phyloP scores from a whole-genome alignment of 495 filamentous ascomycete genomes.

The Penicillium cataractarum region DNA sequence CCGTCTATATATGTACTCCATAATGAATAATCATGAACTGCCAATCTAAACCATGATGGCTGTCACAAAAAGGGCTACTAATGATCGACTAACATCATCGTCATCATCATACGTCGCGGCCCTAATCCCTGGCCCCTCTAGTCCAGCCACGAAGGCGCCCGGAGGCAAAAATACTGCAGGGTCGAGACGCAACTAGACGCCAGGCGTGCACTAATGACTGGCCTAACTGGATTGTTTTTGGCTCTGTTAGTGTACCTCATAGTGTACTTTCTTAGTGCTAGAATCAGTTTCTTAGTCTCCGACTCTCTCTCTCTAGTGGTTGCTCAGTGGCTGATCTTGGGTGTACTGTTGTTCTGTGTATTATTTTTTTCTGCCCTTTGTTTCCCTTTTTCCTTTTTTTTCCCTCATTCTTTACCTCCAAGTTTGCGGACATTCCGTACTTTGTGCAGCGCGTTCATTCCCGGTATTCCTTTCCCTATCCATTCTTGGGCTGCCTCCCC shows the following conservation, averaged over 20 bases:
- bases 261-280: neutral
- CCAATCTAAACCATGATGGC: neutral
- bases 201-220: neutral
- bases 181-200: neutral
- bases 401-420: conserved; percentile 9
- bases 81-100: neutral
- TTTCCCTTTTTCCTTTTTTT: conserved; percentile 2
- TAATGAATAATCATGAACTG: neutral
- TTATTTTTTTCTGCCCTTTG: conserved; percentile 1
- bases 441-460: neutral
- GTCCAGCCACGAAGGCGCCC: neutral
- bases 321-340: neutral
- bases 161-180: neutral
- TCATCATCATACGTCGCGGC: neutral
- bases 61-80: neutral
- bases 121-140: neutral
- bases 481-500: conserved; percentile 1
- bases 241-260: neutral
- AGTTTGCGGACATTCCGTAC: conserved; percentile 12
- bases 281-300: neutral
- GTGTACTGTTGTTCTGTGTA: neutral
- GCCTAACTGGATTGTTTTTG: neutral
- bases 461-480: neutral
- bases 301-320: neutral
- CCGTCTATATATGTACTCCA: neutral